Evolutionary conservation across 1,284 basidiomycete species (phyloP), one percentile per base, ranked within the genome.

Genomic region (Takashimella koratensis): DNA sequence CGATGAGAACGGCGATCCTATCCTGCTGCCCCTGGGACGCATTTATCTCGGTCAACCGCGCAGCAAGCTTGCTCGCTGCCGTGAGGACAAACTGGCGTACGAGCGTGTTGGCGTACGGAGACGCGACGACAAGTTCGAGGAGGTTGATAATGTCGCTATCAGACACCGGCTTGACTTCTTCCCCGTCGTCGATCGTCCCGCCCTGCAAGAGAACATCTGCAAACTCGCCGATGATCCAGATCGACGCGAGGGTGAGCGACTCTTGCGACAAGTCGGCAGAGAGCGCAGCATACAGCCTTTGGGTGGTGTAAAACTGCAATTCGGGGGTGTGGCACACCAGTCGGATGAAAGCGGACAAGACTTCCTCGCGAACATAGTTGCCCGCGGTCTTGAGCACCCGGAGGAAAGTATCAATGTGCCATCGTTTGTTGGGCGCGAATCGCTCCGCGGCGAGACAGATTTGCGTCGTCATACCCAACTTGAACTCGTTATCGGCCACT

Each of bases 401-500:
- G 51, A 99, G 78, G 8, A 97, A 89, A 0, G 96, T 98, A 75
- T 98, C 96, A 58, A 99, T 98, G 73, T 99, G 96, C 96, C 96
- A 99, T 62, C 96, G 82, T 77, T 93, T 94, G 76, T 97, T 98
- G 0, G 96, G 96, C 2, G 96, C 95, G 70, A 90, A 98, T 46
- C 92, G 82, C 75, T 98, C 96, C 0, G 96, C 96, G 2, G 94
- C 95, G 21, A 98, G 79, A 62, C 88, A 92, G 57, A 99, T 95
- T 75, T 98, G 95, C 0, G 95, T 97, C 0, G 96, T 99, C 84
- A 98, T 88, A 1, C 90, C 88, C 3, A 92, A 82, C 78, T 99
- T 99, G 81, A 98, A 99, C 75, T 99, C 96, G 66, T 96, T 95
- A 73, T 99, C 96, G 20, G 96, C 93, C 19, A 98, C 91, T 69